These are phyloP conservation scores for Globisporangium parvum DNA, from an alignment of 352 stramenopile species.

Conservation along the genomic window DNA sequence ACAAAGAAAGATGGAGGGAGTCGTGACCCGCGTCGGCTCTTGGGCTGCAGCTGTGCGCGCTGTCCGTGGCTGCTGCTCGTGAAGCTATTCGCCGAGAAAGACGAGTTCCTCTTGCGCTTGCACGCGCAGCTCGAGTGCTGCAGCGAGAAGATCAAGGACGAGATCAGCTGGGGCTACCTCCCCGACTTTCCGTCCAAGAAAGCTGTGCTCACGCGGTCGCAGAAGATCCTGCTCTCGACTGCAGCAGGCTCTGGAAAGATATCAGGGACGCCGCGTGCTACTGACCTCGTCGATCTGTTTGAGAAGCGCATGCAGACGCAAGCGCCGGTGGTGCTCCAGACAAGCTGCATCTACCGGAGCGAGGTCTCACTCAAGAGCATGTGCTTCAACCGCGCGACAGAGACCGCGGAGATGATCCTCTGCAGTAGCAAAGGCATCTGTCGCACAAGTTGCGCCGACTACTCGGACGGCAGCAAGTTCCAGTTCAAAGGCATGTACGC, in stretches of 20 bases:
- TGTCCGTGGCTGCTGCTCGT: conserved; percentile 74
- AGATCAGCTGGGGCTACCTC: conserved; percentile 67
- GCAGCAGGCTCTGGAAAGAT: conserved; percentile 26
- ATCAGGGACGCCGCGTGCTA: conserved; percentile 23
- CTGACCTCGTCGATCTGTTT: conserved; percentile 50
- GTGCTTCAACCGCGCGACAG: conserved; percentile 65
- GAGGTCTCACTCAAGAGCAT: conserved; percentile 83
- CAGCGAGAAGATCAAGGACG: conserved; percentile 67
- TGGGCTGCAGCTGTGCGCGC: conserved; percentile 61
- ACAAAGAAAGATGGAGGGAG: conserved; percentile 11
- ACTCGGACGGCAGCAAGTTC: conserved; percentile 64
- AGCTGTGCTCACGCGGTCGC: conserved; percentile 49
- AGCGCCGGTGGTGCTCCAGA: conserved; percentile 26
- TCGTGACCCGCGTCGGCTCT: conserved; percentile 34
- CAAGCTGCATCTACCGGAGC: conserved; percentile 70
- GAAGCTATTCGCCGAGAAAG: conserved; percentile 61
- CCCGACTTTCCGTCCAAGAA: conserved; percentile 61
- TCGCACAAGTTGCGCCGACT: conserved; percentile 53
- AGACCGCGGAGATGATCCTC: conserved; percentile 57
- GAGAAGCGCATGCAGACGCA: conserved; percentile 45
- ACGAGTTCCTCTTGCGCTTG: conserved; percentile 67
- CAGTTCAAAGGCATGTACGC: conserved; percentile 81
- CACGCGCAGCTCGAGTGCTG: conserved; percentile 65
- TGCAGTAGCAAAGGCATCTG: conserved; percentile 76
- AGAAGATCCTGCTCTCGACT: conserved; percentile 53